Evolutionary conservation across 2,329 filamentous ascomycete genomes (phyloP).

Genomic region (Penicillium sp.): DNA sequence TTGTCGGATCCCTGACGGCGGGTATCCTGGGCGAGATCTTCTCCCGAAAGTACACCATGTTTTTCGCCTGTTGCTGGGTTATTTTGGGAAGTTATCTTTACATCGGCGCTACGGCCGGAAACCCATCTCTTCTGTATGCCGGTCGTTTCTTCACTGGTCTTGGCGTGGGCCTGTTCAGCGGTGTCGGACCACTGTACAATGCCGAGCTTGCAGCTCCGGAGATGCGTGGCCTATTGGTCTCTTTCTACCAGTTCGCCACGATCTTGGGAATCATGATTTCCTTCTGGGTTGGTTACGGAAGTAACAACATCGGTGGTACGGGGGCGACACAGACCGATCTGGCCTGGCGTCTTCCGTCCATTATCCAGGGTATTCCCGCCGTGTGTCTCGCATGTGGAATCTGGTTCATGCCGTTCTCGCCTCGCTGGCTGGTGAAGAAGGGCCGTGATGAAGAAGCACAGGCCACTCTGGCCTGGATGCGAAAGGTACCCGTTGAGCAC

Average conservation of each 20-base stretch:
- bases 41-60: conserved; percentile 53
- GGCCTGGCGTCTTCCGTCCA: conserved; percentile 49
- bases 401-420: conserved; percentile 56
- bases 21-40: conserved; percentile 53
- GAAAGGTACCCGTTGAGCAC: conserved; percentile 34
- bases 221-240: conserved; percentile 34
- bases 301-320: conserved; percentile 40
- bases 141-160: conserved; percentile 34
- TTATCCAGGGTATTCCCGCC: conserved; percentile 47
- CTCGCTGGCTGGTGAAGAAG: conserved; percentile 53
- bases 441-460: conserved; percentile 48
- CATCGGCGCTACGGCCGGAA: conserved; percentile 24
- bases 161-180: conserved; percentile 35
- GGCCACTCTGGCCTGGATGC: conserved; percentile 26
- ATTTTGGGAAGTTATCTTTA: conserved; percentile 44
- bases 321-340: conserved; percentile 36
- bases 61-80: conserved; percentile 53
- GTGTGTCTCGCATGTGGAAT: conserved; percentile 36
- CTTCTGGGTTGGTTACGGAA: conserved; percentile 42
- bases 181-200: conserved; percentile 51
- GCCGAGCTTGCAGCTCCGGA: conserved; percentile 47
- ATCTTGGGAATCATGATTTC: conserved; percentile 39
- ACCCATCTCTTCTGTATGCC: conserved; percentile 26
- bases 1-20: conserved; percentile 43
- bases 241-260: conserved; percentile 36